Evolutionary conservation across 2,329 filamentous ascomycete genomes (phyloP).

Genomic region (Triangularia verruculosa): DNA sequence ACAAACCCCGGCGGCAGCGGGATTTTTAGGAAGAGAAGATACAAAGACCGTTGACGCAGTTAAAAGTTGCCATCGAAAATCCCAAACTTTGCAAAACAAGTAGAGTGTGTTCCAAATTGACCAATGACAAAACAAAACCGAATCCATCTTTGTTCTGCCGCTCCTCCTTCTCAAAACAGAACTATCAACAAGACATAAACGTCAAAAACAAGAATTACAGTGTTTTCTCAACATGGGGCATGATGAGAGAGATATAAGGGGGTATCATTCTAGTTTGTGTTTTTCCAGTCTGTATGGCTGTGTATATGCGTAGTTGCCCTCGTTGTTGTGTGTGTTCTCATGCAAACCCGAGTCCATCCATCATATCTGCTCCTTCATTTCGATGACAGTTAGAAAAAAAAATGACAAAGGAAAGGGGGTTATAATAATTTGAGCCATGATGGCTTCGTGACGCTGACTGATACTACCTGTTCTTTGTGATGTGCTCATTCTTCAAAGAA

Average conservation of each 20-base stretch:
- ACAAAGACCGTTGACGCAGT: too few relatives aligned
- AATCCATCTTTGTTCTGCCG: too few relatives aligned
- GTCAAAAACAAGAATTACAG: not conserved
- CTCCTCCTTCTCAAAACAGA: too few relatives aligned
- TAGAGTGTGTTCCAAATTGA: too few relatives aligned
- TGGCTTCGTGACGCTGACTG: not conserved
- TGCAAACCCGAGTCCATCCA: conserved; percentile 2
- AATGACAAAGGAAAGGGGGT: conserved; percentile 19
- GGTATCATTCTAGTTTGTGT: conserved; percentile 29
- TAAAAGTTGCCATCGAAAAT: too few relatives aligned
- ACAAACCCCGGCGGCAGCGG: not conserved
- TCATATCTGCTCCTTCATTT: conserved; percentile 3
- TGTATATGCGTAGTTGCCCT: too few relatives aligned
- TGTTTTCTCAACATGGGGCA: too few relatives aligned
- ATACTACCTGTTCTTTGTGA: not conserved
- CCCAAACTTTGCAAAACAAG: too few relatives aligned
- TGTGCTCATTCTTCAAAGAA: conserved; percentile 30
- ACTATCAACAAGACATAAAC: not conserved
- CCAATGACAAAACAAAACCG: too few relatives aligned
- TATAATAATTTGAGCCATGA: not conserved
- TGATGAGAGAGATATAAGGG: conserved; percentile 6
- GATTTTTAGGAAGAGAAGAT: too few relatives aligned
- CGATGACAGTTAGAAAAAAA: conserved; percentile 7
- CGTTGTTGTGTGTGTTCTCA: conserved; percentile 1
- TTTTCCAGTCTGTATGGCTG: not conserved